Evolutionary conservation across 306 rosid genomes (phyloP).

Genomic region (Chamaecrista fasciculata): DNA sequence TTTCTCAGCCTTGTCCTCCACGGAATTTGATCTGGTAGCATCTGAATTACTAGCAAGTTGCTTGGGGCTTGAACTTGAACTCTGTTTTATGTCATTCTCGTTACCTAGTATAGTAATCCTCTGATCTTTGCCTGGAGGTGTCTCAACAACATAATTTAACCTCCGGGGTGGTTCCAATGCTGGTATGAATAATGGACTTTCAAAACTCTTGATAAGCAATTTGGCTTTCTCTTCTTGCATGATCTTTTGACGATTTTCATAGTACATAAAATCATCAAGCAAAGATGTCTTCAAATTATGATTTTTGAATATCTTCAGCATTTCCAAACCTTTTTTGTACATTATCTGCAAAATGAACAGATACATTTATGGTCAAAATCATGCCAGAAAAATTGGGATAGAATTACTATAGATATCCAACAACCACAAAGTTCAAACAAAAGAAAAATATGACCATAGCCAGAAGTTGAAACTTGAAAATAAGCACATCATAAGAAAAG

Average conservation of each 20-base stretch:
- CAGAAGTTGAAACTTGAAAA: slow-evolving; percentile 6
- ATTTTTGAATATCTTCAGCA: slow-evolving; percentile 77
- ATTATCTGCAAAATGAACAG: slow-evolving; percentile 53
- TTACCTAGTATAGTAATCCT: slow-evolving; percentile 32
- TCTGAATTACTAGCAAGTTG: slow-evolving; percentile 37
- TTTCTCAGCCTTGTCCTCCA: slow-evolving; percentile 36
- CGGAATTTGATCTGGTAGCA: slow-evolving; percentile 6
- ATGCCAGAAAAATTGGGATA: background rate
- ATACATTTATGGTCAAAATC: slow-evolving; percentile 9
- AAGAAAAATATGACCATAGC: background rate
- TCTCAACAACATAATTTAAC: slow-evolving; percentile 48
- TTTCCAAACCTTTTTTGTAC: slow-evolving; percentile 72
- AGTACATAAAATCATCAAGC: slow-evolving; percentile 83
- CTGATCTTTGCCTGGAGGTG: slow-evolving; percentile 36
- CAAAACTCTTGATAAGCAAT: slow-evolving; percentile 45
- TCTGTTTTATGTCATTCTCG: slow-evolving; percentile 35
- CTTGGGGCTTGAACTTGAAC: slow-evolving; percentile 30
- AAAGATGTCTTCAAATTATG: slow-evolving; percentile 76
- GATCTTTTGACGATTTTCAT: slow-evolving; percentile 89
- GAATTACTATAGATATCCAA: background rate
- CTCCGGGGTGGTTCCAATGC: slow-evolving; percentile 51
- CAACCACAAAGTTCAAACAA: background rate
- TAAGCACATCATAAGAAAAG: background rate
- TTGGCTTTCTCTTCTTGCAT: slow-evolving; percentile 86
- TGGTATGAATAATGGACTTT: slow-evolving; percentile 46